Percentiles rank a stretch among this genome's conserved stretches.
phyloP scores from a whole-genome alignment of 345 rosid species.

The Rhizophora apiculata region DNA sequence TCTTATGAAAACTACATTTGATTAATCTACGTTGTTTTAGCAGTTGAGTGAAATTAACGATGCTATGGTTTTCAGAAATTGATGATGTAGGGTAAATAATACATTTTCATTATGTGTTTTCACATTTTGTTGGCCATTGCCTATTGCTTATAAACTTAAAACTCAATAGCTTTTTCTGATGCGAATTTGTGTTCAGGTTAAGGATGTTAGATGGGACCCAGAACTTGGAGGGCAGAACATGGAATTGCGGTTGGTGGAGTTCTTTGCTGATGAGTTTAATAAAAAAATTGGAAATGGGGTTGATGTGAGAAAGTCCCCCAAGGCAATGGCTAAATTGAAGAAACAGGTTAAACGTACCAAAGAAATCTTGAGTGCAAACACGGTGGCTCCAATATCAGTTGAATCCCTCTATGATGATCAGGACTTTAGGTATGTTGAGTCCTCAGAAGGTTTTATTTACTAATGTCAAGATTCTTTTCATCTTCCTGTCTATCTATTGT shows the following conservation, averaged over 20 bases:
- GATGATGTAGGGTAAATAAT: too few relatives aligned
- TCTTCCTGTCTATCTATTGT: neutral
- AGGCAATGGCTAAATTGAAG: slow-evolving; percentile 98
- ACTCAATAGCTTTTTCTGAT: slow-evolving; percentile 8
- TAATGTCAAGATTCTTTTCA: neutral
- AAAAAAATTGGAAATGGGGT: slow-evolving; percentile 79
- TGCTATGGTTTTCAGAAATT: too few relatives aligned
- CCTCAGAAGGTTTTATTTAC: neutral
- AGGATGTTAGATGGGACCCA: slow-evolving; percentile 98
- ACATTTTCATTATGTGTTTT: neutral
- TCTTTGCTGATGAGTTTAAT: slow-evolving; percentile 94
- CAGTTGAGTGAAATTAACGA: too few relatives aligned
- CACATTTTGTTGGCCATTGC: neutral
- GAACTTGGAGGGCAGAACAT: slow-evolving; percentile 89
- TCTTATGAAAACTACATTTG: too few relatives aligned
- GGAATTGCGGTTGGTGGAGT: slow-evolving; percentile 83
- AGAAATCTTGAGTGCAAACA: slow-evolving; percentile 95
- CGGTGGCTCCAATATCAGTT: slow-evolving; percentile 84
- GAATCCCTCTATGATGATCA: slow-evolving; percentile 90
- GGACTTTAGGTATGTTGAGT: slow-evolving; percentile 72
- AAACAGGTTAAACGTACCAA: slow-evolving; percentile 98
- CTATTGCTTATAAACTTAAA: neutral
- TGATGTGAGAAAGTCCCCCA: slow-evolving; percentile 87
- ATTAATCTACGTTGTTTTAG: too few relatives aligned
- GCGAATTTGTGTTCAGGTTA: slow-evolving; percentile 49